These are phyloP conservation scores for Cucurbita maxima DNA, from an alignment of 306 rosid genomes.

Conservation along the genomic window DNA sequence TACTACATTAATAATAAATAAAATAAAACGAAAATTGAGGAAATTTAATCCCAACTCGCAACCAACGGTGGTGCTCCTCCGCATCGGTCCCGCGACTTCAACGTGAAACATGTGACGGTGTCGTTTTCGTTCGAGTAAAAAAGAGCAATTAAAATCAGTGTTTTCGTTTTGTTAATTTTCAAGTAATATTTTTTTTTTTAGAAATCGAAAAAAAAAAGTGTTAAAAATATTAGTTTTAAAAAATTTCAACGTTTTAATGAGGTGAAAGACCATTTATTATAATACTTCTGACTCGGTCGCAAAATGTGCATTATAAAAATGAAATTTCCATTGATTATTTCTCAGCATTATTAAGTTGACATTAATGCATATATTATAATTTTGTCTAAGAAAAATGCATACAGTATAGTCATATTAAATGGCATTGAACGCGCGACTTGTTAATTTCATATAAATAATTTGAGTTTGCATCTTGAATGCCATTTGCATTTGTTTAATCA, in stretches of 20 bases:
- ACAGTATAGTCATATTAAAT: too few relatives aligned
- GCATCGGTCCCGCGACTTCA: not conserved
- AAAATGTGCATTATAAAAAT: not conserved
- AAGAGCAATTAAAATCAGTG: too few relatives aligned
- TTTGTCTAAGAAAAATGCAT: too few relatives aligned
- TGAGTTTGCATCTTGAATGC: not conserved
- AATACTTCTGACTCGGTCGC: not conserved
- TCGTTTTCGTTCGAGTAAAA: not conserved
- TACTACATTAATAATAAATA: too few relatives aligned
- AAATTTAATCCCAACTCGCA: not conserved
- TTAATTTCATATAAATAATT: too few relatives aligned
- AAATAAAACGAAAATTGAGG: not conserved
- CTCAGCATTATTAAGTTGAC: not conserved
- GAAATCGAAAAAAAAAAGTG: too few relatives aligned
- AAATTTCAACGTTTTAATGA: not conserved
- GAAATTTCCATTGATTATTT: not conserved
- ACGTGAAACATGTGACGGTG: not conserved
- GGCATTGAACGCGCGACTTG: too few relatives aligned
- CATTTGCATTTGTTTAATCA: not conserved
- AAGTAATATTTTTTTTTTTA: too few relatives aligned
- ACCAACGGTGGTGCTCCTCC: not conserved
- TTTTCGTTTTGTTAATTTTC: too few relatives aligned
- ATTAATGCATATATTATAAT: too few relatives aligned
- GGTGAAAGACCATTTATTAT: not conserved
- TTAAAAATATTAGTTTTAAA: not conserved